These are phyloP conservation scores for Ceratobasidium sp. DNA, from an alignment of 1,284 basidiomycete species.

Conservation along the genomic window DNA sequence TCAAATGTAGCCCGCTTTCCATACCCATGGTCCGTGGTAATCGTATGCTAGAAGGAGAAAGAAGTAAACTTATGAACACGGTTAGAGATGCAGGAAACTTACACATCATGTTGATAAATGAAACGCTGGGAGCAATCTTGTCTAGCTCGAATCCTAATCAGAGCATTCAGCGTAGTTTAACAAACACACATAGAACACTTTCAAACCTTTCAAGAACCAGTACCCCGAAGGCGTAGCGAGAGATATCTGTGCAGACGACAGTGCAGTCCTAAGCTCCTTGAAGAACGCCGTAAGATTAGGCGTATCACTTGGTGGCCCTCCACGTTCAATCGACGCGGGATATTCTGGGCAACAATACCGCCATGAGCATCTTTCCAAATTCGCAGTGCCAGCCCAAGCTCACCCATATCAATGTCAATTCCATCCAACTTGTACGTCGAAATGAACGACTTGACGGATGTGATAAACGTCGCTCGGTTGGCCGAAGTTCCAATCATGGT, in stretches of 20 bases:
- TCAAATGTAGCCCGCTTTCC: not conserved
- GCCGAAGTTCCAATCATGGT: conserved; percentile 27
- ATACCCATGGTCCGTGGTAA: conserved; percentile 35
- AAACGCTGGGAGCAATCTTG: conserved; percentile 30
- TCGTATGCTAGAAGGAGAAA: conserved; percentile 10
- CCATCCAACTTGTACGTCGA: conserved; percentile 32
- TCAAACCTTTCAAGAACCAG: conserved; percentile 35
- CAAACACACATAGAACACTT: not conserved
- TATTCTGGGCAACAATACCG: not conserved
- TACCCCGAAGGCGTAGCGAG: conserved; percentile 26
- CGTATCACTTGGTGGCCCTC: conserved; percentile 25
- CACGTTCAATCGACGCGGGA: conserved; percentile 29
- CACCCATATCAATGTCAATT: conserved; percentile 31
- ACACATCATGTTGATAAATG: conserved; percentile 38
- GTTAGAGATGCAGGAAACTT: not conserved
- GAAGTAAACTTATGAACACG: not conserved
- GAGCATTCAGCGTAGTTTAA: not conserved
- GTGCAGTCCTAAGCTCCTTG: conserved; percentile 27
- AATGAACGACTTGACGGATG: conserved; percentile 27
- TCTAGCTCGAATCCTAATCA: conserved; percentile 21
- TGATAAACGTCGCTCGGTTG: conserved; percentile 32
- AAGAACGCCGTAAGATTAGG: conserved; percentile 31
- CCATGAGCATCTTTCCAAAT: not conserved
- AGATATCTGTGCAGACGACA: conserved; percentile 24
- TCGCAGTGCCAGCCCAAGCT: not conserved